Evolutionary conservation across 768 basidiomycete species (phyloP), one percentile per base, ranked within the genome.

Genomic region (Terana coerulea): DNA sequence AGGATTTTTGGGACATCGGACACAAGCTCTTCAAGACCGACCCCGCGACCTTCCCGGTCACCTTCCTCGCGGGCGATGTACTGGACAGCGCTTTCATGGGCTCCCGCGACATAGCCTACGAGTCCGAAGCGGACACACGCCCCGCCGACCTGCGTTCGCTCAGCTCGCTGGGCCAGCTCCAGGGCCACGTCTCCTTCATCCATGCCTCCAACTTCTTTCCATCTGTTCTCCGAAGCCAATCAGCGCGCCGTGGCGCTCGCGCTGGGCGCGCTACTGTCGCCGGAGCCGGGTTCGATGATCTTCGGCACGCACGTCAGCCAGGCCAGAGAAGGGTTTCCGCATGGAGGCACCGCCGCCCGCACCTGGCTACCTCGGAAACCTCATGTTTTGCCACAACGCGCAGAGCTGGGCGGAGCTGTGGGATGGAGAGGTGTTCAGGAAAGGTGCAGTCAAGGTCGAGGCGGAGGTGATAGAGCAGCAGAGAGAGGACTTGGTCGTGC

Each of bases 1-100:
- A 84, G 82, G n/a, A 67, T 11, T 78, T 80, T 51, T 84, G 81
- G 82, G 72, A 79, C 7, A 68, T 75, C 5, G 83, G 84, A 1
- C 82, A 85, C 55, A 69, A 76, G 41, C 69, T 86, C 19, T 86
- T 83, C 64, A 69, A 62, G 44, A 73, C 77, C 3, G 78, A 69
- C 0, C 71, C 74, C 0, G 65, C 72, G 24, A 72, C 76, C 0
- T 84, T 79, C 60, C 77, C 80, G 3, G 77, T 70, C 0, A 59
- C 66, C 0, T 85, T 86, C 58, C 50, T 86, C 15, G 64, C 69
- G 9, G 85, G 83, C 2, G 74, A 86, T 52, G 69, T 63, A 0
- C 74, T 85, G 35, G 70, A 80, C 50, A 64, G 72, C 5, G 43
- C 54, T 3, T 67, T 77, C 42, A 68, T 83, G 15, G 59, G 60